Percentiles rank a stretch among this genome's conserved stretches.
These are phyloP conservation scores for Fusarium dlaminii DNA, from an alignment of 2,329 filamentous ascomycete species.

Conservation along the genomic window DNA sequence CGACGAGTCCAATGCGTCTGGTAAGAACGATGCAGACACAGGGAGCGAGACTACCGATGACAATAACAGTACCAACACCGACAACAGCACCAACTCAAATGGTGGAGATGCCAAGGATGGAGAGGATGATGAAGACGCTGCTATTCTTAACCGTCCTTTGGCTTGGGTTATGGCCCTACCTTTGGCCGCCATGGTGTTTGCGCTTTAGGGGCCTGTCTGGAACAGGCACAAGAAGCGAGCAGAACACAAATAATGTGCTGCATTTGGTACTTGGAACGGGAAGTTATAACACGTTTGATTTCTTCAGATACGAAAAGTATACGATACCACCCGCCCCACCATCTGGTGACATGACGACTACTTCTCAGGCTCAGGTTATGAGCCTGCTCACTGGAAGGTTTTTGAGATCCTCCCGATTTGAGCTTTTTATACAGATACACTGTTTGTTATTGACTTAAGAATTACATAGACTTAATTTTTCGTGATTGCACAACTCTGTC, in stretches of 20 bases:
- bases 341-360: conserved; percentile 2
- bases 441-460: conserved; percentile 11
- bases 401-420: conserved; percentile 4
- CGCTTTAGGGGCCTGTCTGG: conserved; percentile 33
- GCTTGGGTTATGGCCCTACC: conserved; percentile 48
- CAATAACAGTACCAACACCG: conserved; percentile 32
- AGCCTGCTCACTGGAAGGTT: conserved; percentile 9
- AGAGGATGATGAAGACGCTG: conserved; percentile 44
- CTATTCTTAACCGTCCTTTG: conserved; percentile 43
- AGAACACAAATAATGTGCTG: conserved; percentile 10
- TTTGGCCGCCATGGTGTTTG: conserved; percentile 48
- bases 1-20: conserved; percentile 57
- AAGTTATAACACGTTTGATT: conserved; percentile 21
- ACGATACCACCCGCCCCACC: conserved; percentile 25
- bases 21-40: conserved; percentile 53
- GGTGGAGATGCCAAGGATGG: conserved; percentile 40
- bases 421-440: conserved; percentile 28
- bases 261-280: conserved; percentile 19
- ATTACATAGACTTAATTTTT: not conserved
- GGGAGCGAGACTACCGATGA: conserved; percentile 41
- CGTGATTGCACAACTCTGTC: not conserved
- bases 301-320: conserved; percentile 33
- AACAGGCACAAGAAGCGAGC: not conserved
- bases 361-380: conserved; percentile 21
- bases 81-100: conserved; percentile 28